Conservation (phyloP, 2,329 filamentous ascomycete genomes). For the Ramichloridium luteum region DNA sequence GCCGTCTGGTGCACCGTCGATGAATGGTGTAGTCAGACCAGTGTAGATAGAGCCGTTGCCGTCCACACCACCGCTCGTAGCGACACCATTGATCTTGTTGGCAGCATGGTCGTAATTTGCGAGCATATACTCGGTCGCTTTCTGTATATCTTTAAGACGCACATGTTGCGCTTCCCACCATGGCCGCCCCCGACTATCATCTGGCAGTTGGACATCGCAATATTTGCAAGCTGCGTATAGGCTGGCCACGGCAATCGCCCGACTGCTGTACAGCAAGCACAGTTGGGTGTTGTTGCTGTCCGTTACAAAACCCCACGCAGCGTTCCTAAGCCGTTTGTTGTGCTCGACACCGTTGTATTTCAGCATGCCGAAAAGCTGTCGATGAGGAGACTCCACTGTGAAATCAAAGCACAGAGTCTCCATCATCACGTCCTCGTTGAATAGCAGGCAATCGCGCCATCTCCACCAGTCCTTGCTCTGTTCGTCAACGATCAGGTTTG, state of each 20-base stretch:
- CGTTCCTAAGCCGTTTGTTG: slow-evolving; percentile 70
- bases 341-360: slow-evolving; percentile 61
- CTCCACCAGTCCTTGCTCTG: slow-evolving; percentile 98
- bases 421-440: slow-evolving; percentile 83
- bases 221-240: slow-evolving; percentile 78
- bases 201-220: slow-evolving; percentile 56
- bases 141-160: slow-evolving; percentile 54
- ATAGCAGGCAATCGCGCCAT: slow-evolving; percentile 88
- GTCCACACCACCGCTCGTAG: slow-evolving; percentile 23
- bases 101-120: slow-evolving; percentile 36
- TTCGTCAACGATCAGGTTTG: slow-evolving; percentile 81
- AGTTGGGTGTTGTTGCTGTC: slow-evolving; percentile 77
- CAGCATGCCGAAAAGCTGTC: slow-evolving; percentile 69
- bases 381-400: slow-evolving; percentile 78
- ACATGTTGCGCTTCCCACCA: slow-evolving; percentile 82
- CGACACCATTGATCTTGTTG: slow-evolving; percentile 20
- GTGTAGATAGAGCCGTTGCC: slow-evolving; percentile 33
- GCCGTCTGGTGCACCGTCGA: slow-evolving; percentile 16
- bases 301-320: slow-evolving; percentile 87
- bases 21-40: slow-evolving; percentile 29
- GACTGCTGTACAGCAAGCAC: slow-evolving; percentile 66
- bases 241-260: slow-evolving; percentile 71
- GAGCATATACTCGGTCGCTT: slow-evolving; percentile 65
- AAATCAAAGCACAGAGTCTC: slow-evolving; percentile 90
- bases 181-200: slow-evolving; percentile 60